Percentiles rank a stretch among this genome's conserved stretches.
phyloP scores from a whole-genome alignment of 2,329 filamentous ascomycete species.

The Phialocephala subalpina region DNA sequence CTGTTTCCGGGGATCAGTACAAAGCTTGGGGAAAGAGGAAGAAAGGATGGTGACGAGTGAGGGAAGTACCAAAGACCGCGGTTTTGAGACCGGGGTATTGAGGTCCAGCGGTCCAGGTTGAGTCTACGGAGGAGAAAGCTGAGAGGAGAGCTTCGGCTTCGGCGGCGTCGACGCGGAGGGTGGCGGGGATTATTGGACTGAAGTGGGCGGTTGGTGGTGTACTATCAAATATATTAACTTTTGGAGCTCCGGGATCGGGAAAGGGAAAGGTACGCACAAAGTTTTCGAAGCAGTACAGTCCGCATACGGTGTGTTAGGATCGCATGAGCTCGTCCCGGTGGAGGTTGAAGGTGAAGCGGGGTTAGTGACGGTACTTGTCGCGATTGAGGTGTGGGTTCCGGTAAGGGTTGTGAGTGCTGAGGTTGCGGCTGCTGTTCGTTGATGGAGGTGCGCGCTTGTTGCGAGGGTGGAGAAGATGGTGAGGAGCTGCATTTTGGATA shows the following conservation, averaged over 20 bases:
- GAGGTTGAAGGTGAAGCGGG: not conserved
- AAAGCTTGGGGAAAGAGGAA: not conserved
- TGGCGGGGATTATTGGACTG: not conserved
- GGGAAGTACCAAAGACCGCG: not conserved
- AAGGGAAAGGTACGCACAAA: conserved; percentile 1
- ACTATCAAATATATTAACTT: not conserved
- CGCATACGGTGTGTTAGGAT: not conserved
- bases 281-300: not conserved
- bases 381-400: not conserved
- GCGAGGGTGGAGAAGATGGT: too few species aligned
- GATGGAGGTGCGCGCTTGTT: too few species aligned
- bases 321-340: not conserved
- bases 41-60: not conserved
- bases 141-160: not conserved
- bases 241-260: not conserved
- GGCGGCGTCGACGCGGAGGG: not conserved
- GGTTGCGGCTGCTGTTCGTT: too few species aligned
- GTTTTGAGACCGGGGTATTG: not conserved
- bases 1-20: not conserved
- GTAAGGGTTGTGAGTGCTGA: too few species aligned
- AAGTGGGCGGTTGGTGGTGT: conserved; percentile 8
- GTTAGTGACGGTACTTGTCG: not conserved
- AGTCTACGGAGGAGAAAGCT: not conserved
- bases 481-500: too few species aligned
- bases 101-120: not conserved